Evolutionary conservation across 208 protist genomes (phyloP).

Genomic region (Trypanosoma boissoni): DNA sequence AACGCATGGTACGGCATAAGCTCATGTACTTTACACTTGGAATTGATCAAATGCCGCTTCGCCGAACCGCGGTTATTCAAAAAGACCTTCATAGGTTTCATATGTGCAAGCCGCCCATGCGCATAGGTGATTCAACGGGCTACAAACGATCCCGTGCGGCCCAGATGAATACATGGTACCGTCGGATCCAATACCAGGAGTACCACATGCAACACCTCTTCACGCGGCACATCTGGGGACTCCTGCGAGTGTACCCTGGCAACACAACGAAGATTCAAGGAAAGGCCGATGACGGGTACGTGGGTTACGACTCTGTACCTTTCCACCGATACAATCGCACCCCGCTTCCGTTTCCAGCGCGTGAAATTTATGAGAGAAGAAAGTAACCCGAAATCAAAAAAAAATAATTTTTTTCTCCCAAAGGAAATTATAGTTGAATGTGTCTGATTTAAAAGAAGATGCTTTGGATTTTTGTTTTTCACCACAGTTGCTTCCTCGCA

Average conservation of each 20-base stretch:
- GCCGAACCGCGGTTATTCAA: conserved; percentile 83
- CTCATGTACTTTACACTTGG: conserved; percentile 89
- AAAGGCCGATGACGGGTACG: conserved; percentile 83
- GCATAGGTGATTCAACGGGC: conserved; percentile 75
- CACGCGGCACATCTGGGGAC: conserved; percentile 79
- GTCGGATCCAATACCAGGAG: conserved; percentile 90
- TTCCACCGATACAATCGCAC: conserved; percentile 87
- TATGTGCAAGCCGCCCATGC: conserved; percentile 74
- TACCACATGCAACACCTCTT: conserved; percentile 90
- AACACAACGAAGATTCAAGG: conserved; percentile 82
- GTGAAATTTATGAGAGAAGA: conserved; percentile 86
- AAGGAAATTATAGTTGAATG: no score
- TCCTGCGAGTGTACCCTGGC: conserved; percentile 81
- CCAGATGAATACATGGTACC: conserved; percentile 85
- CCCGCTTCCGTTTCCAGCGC: conserved; percentile 73
- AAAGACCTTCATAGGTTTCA: conserved; percentile 70
- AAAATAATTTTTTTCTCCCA: no score
- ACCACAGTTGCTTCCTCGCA: no score
- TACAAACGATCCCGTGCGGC: conserved; percentile 76
- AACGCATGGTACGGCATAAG: conserved; percentile 87
- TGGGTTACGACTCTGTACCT: conserved; percentile 79
- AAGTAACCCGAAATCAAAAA: conserved; percentile 48
- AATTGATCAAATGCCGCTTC: conserved; percentile 84
- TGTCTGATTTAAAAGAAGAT: no score
- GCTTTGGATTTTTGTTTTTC: no score